Base-by-base conservation (phyloP, 1,139 yeast genomes). In the Geotrichum histeridarum region DNA sequence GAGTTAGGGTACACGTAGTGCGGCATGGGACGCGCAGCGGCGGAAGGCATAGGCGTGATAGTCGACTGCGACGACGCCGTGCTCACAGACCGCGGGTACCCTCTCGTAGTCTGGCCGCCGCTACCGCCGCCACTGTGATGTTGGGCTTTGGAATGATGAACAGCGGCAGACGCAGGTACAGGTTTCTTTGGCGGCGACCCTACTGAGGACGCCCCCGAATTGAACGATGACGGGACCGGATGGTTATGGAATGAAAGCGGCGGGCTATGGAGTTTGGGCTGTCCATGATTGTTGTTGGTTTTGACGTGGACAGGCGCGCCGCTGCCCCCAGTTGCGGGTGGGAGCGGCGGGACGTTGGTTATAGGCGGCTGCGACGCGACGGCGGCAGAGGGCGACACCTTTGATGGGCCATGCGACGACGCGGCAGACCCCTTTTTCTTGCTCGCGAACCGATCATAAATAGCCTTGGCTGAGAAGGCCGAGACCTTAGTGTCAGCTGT, bases 381-480 rank as follows among this genome's bases (percentile, higher is more conserved):
- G 4, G 27, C 27, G 3, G 27, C 27, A 3, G 27, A 22, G 27
- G 27, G 6, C 37, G 37, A 15, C 42, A 33, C 18, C 22, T 8
- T 22, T 6, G 35, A 43, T n/a, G n/a, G n/a, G n/a, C n/a, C n/a
- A n/a, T n/a, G n/a, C 14, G 47, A 35, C 37, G 38, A 37, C 7
- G 14, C 14, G n/a, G 47, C 14, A 6, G 38, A 14, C 14, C 22
- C 22, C 36, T 48, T 48, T 17, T 45, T 45, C 33, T 30, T 31
- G 27, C 39, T 32, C 12, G 44, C 30, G 18, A 48, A 42, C 22
- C 51, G 47, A 42, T 42, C 51, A 42, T 48, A 48, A 18, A 48
- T 17, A 8, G 38, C 51, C 38, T 48, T 48, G 11, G 51, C 51
- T 18, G 51, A 48, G 17, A 48, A 48, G 41, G 42, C 14, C 9